A percentile compares a stretch with the other conserved stretches of the same genome.
These are phyloP conservation scores for Cadophora gregata DNA, from an alignment of 2,329 filamentous ascomycete species.

Conservation along the genomic window DNA sequence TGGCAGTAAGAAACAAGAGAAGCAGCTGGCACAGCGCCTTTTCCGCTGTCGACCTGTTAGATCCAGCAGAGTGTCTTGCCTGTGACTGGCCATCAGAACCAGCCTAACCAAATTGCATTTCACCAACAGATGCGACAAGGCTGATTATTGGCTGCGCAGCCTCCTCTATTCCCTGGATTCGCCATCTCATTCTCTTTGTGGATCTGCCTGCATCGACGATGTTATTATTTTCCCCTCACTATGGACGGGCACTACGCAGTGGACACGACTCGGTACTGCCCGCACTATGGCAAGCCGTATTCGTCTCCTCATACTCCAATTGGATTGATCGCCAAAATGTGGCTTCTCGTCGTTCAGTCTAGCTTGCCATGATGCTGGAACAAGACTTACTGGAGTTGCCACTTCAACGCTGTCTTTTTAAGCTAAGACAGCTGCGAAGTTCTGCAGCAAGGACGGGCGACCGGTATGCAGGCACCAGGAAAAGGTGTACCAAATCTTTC, in stretches of 20 bases:
- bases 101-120: conserved; percentile 29
- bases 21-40: conserved; percentile 10
- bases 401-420: background rate
- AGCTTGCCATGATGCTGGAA: conserved; percentile 24
- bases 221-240: conserved; percentile 32
- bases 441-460: conserved; percentile 21
- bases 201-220: conserved; percentile 27
- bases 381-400: conserved; percentile 9
- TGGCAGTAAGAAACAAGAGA: conserved; percentile 25
- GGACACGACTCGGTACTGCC: conserved; percentile 27
- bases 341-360: conserved; percentile 19
- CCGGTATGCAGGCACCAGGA: conserved; percentile 34
- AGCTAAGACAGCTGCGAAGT: conserved; percentile 10
- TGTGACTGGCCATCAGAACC: conserved; percentile 32
- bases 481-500: conserved; percentile 13
- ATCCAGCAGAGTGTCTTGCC: conserved; percentile 23
- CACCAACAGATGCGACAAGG: conserved; percentile 20
- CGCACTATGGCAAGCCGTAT: conserved; percentile 13
- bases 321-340: conserved; percentile 22
- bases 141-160: conserved; percentile 27
- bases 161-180: conserved; percentile 3
- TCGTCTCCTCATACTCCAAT: conserved; percentile 17
- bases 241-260: conserved; percentile 19
- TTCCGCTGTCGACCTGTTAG: conserved; percentile 23
- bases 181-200: conserved; percentile 25